A percentile compares a stretch with the other conserved stretches of the same genome.
Conservation (phyloP, 2,329 filamentous ascomycete genomes). For the Talaromyces islandicus region DNA sequence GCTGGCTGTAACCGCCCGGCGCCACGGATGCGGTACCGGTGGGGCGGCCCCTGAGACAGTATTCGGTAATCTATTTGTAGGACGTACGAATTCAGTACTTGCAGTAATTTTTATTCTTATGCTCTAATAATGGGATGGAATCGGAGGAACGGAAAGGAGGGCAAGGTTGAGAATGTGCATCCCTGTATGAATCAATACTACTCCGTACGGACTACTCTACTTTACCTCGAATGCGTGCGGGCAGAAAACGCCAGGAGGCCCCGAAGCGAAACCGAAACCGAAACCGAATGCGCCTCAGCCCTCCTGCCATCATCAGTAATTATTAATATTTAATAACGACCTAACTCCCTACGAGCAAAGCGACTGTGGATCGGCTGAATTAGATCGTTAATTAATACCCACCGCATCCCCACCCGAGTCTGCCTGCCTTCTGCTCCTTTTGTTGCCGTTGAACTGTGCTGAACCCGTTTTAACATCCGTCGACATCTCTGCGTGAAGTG, state of each 20-base stretch:
- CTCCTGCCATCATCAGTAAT: not conserved
- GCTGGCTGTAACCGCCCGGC: not conserved
- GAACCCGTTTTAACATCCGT: not conserved
- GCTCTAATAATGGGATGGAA: too few species aligned
- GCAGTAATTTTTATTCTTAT: too few species aligned
- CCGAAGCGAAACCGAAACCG: too few species aligned
- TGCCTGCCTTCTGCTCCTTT: not conserved
- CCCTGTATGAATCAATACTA: too few species aligned
- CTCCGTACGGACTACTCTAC: too few species aligned
- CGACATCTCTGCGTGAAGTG: not conserved
- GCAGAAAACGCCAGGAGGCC: not conserved
- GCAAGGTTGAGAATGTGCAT: too few species aligned
- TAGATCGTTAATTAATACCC: not conserved
- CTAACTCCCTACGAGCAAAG: too few species aligned
- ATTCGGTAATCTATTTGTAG: not conserved
- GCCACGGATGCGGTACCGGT: not conserved
- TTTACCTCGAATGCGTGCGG: too few species aligned
- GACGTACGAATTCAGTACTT: too few species aligned
- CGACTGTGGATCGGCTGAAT: not conserved
- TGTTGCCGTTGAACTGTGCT: not conserved
- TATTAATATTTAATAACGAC: too few species aligned
- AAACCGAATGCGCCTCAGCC: not conserved
- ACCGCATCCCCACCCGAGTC: not conserved
- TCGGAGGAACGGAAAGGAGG: too few species aligned
- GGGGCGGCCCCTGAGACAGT: not conserved